Percentiles rank a stretch among this genome's conserved stretches.
These are phyloP conservation scores for Xerocomus amazonicus DNA, from an alignment of 1,284 basidiomycete genomes.

Conservation along the genomic window DNA sequence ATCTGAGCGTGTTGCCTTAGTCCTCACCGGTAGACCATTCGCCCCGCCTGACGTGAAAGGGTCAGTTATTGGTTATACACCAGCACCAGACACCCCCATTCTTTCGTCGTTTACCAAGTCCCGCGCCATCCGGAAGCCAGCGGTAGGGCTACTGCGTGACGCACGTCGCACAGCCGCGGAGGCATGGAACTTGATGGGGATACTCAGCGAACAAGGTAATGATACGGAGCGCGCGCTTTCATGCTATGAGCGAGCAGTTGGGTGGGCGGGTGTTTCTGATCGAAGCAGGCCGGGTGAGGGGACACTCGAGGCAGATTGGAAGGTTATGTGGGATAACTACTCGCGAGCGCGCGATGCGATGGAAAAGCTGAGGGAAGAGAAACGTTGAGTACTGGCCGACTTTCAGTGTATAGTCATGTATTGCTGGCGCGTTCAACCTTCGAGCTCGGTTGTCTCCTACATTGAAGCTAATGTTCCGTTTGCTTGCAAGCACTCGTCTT, in stretches of 20 bases:
- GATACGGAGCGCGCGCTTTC: slow-evolving; percentile 43
- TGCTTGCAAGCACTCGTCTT: slow-evolving; percentile 1
- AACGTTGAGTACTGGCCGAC: not conserved
- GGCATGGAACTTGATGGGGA: slow-evolving; percentile 60
- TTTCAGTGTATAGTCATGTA: too few relatives aligned
- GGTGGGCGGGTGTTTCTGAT: slow-evolving; percentile 54
- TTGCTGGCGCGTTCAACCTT: not conserved
- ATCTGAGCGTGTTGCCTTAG: slow-evolving; percentile 61
- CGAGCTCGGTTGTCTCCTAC: not conserved
- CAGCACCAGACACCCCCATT: slow-evolving; percentile 41
- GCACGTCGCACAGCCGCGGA: slow-evolving; percentile 66
- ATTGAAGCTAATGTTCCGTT: slow-evolving; percentile 17
- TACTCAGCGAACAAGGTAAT: slow-evolving; percentile 43
- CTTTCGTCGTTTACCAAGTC: slow-evolving; percentile 45
- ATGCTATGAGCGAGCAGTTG: slow-evolving; percentile 59
- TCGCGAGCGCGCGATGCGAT: slow-evolving; percentile 36
- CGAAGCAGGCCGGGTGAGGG: slow-evolving; percentile 47
- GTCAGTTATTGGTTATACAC: slow-evolving; percentile 40
- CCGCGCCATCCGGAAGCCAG: slow-evolving; percentile 50
- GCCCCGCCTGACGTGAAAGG: slow-evolving; percentile 37
- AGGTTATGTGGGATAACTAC: slow-evolving; percentile 47
- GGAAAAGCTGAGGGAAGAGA: slow-evolving; percentile 2
- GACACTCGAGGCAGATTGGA: slow-evolving; percentile 56
- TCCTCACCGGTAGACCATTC: slow-evolving; percentile 46
- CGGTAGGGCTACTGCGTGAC: slow-evolving; percentile 61